Base-by-base conservation (phyloP, 1,284 basidiomycete genomes). In the Apiotrichum domesticum region DNA sequence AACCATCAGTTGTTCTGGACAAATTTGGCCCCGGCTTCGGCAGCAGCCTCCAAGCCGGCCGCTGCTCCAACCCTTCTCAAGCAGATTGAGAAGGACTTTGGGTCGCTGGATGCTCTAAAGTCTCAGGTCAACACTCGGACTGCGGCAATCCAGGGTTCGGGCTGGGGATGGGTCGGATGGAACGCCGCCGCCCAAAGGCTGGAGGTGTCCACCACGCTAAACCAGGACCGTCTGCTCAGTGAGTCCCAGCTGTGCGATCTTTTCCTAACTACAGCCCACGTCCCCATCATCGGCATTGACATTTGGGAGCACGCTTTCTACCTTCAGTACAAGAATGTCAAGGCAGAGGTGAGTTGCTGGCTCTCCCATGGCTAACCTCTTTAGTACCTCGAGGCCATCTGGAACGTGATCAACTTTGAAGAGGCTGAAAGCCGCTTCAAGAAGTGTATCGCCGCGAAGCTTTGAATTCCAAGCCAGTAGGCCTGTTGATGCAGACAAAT, bases 161-260 rank as follows among this genome's bases (percentile, higher is more conserved):
- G 95, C 15, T 98, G 95, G 96, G 94, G 92, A 51, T 98, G 95
- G 95, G 82, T 98, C 59, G 88, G 88, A 42, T 88, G 84, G 75
- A 88, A 88, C 77, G 67, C 82, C 40, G 69, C 71, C 29, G 84
- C 81, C 50, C 85, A 87, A 79, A 86, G 84, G 76, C 85, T 98
- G 45, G 91, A 95, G 76, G 82, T 94, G 56, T 84, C 87, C 56
- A 94, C 93, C 41, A 97, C 95, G 32, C 80, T 91, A 39, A 97
- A 98, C 81, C 96, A 98, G 80, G 96, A 98, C 76, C 96, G 95
- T 50, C 81, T 98, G 54, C 82, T 96, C 54, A 71, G 80, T 76
- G 49, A 57, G 76, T 70, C 7, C 11, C 9, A 11, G 1, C 14
- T 32, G 37, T 39, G 32, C 2, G 21, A 14, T 9, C 3, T 43